Percentiles rank a stretch among this genome's conserved stretches.
These are phyloP conservation scores for Cordyceps cicadae DNA, from an alignment of 2,329 filamentous ascomycete genomes.

Conservation along the genomic window DNA sequence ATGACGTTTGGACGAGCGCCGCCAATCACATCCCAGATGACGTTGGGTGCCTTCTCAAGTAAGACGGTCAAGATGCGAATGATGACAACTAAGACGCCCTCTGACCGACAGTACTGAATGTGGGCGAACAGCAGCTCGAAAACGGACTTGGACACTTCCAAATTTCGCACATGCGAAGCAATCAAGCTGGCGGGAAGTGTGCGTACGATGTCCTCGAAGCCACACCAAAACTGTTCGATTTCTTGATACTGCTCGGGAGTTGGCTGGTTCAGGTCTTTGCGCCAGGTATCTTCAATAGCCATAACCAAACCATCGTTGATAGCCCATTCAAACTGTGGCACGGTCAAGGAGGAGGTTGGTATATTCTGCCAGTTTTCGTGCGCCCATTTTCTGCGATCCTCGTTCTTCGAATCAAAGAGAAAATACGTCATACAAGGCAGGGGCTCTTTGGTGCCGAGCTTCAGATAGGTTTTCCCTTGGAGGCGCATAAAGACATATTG, in stretches of 20 bases:
- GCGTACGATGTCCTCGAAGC: constrained; percentile 63
- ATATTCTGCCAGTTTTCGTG: constrained; percentile 38
- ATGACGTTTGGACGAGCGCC: constrained; percentile 72
- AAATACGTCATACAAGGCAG: constrained; percentile 80
- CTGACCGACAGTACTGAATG: constrained; percentile 39
- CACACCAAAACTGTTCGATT: constrained; percentile 72
- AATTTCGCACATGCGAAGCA: constrained; percentile 65
- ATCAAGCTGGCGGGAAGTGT: constrained; percentile 67
- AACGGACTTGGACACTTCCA: constrained; percentile 60
- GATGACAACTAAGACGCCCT: constrained; percentile 56
- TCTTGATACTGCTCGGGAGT: constrained; percentile 30
- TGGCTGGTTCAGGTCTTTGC: constrained; percentile 31
- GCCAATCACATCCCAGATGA: constrained; percentile 84
- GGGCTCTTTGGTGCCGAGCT: constrained; percentile 61
- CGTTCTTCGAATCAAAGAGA: constrained; percentile 56
- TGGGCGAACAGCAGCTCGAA: constrained; percentile 55
- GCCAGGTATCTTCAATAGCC: constrained; percentile 55
- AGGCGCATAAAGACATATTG: constrained; percentile 76
- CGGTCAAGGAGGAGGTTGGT: constrained; percentile 51
- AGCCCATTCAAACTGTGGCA: constrained; percentile 78
- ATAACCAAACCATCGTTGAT: constrained; percentile 64
- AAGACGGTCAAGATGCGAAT: constrained; percentile 63
- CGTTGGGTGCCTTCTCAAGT: constrained; percentile 64
- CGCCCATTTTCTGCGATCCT: constrained; percentile 41
- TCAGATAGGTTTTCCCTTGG: constrained; percentile 63